Conservation (phyloP, 1,284 basidiomycete genomes). For the Cyathus pygmaeus region DNA sequence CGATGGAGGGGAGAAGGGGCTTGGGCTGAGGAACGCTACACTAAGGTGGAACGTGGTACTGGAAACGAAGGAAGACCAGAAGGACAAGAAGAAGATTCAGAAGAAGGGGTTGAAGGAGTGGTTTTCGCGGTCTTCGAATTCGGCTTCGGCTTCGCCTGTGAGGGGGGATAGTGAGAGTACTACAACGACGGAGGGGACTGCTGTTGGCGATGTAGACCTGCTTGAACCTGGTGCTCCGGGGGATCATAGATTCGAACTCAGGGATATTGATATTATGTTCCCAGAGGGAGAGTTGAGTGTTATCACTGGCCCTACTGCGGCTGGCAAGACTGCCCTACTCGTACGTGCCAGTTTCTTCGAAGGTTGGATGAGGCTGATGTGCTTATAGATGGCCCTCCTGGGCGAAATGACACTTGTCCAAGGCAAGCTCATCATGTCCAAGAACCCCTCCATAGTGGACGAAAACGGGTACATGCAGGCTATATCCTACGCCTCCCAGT, state of each 20-base stretch:
- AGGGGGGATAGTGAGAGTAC: no score
- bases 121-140: background rate
- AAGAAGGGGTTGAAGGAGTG: conserved; percentile 9
- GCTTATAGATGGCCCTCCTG: conserved; percentile 66
- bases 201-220: conserved; percentile 11
- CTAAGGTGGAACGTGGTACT: conserved; percentile 79
- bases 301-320: conserved; percentile 79
- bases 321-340: conserved; percentile 82
- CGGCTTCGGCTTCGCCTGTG: background rate
- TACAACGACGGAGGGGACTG: conserved; percentile 9
- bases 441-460: conserved; percentile 68
- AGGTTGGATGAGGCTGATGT: background rate
- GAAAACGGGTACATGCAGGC: conserved; percentile 73
- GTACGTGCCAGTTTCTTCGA: conserved; percentile 42
- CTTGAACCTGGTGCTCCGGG: conserved; percentile 19
- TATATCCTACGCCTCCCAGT: conserved; percentile 87
- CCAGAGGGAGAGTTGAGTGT: conserved; percentile 74
- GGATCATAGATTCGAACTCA: conserved; percentile 69
- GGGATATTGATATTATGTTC: conserved; percentile 73
- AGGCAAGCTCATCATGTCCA: conserved; percentile 69
- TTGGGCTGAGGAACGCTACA: conserved; percentile 72
- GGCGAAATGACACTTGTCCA: conserved; percentile 69
- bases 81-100: conserved; percentile 12
- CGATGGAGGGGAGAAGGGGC: conserved; percentile 50
- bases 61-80: conserved; percentile 29